Evolutionary conservation across 305 asterid species (phyloP).

Genomic region (Fraxinus velutina): DNA sequence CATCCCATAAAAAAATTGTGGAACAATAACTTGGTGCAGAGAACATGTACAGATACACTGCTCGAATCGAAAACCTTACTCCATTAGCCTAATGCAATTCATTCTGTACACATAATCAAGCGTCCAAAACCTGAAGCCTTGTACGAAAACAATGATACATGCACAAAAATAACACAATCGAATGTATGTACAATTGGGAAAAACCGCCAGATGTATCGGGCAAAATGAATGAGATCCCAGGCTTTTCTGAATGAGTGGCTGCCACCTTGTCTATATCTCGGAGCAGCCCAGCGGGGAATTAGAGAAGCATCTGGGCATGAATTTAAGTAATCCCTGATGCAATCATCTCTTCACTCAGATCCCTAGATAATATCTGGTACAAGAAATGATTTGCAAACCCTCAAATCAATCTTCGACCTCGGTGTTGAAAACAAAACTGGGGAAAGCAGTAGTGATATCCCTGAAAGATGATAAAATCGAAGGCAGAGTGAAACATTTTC

Average conservation of each 20-base stretch:
- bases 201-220: background rate
- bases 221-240: background rate
- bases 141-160: background rate
- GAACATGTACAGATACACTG: background rate
- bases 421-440: conserved; percentile 70
- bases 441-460: conserved; percentile 63
- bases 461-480: conserved; percentile 33
- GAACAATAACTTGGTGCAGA: background rate
- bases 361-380: conserved; percentile 11
- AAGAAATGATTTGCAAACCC: background rate
- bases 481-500: background rate
- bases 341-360: background rate
- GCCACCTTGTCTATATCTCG: background rate
- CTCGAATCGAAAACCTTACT: background rate
- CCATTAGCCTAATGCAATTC: background rate
- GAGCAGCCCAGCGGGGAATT: background rate
- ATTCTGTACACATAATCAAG: background rate
- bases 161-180: background rate
- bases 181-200: conserved; percentile 1
- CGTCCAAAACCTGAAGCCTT: background rate
- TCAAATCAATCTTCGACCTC: conserved; percentile 55
- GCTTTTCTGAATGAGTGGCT: background rate
- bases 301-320: background rate
- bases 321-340: background rate
- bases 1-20: background rate